These are phyloP conservation scores for Ceratobasidium papillatum DNA, from an alignment of 1,284 basidiomycete genomes.

Conservation along the genomic window DNA sequence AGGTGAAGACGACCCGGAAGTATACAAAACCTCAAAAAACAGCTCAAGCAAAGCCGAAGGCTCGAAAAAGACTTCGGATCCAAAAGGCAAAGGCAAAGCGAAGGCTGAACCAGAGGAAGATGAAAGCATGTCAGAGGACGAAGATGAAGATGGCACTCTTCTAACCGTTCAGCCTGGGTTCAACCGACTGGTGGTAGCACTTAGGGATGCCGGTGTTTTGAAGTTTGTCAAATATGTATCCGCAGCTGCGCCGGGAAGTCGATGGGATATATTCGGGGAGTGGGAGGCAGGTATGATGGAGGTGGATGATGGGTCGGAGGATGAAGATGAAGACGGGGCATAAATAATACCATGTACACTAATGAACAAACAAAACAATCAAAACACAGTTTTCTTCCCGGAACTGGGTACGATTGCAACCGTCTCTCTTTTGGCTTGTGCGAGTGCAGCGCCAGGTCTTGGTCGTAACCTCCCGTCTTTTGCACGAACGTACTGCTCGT, in stretches of 20 bases:
- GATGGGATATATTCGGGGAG: conserved; percentile 91
- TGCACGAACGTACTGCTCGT: conserved; percentile 27
- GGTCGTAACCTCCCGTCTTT: conserved; percentile 59
- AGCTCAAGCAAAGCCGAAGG: background rate
- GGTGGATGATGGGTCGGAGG: conserved; percentile 54
- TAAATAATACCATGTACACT: conserved; percentile 1
- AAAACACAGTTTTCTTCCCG: conserved; percentile 87
- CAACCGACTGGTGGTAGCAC: conserved; percentile 88
- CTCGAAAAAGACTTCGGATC: conserved; percentile 39
- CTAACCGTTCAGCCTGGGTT: conserved; percentile 91
- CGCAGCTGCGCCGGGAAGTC: conserved; percentile 81
- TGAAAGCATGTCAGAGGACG: conserved; percentile 61
- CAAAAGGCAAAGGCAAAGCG: conserved; percentile 38
- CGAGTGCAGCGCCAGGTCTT: conserved; percentile 90
- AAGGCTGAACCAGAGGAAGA: conserved; percentile 50
- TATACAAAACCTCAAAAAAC: conserved; percentile 73
- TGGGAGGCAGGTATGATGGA: conserved; percentile 73
- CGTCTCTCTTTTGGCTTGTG: conserved; percentile 85
- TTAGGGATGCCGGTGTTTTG: conserved; percentile 94
- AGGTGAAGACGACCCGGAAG: conserved; percentile 92
- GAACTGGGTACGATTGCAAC: conserved; percentile 81
- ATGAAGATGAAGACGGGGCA: conserved; percentile 68
- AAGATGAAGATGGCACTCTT: conserved; percentile 81
- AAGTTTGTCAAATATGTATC: conserved; percentile 94
- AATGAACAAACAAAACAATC: conserved; percentile 47